A percentile compares a stretch with the other conserved stretches of the same genome.
These are phyloP conservation scores for Amyloporia xantha DNA, from an alignment of 768 basidiomycete genomes.

Conservation along the genomic window DNA sequence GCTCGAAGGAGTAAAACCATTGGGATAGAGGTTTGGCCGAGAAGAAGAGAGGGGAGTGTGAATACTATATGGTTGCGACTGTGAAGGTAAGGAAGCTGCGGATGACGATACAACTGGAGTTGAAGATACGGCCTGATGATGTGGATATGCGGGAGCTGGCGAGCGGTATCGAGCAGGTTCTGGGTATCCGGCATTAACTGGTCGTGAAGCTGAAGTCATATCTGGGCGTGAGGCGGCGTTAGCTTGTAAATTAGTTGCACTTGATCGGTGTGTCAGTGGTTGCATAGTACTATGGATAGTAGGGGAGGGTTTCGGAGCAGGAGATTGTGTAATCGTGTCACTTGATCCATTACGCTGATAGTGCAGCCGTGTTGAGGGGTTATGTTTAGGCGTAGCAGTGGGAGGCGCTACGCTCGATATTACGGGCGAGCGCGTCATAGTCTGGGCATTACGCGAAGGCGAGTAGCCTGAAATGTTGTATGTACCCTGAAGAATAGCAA, in stretches of 20 bases:
- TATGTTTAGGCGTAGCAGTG: slow-evolving; percentile 14
- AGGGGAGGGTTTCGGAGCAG: slow-evolving; percentile 18
- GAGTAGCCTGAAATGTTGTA: background rate
- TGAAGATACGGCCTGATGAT: slow-evolving; percentile 4
- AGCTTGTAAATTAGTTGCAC: slow-evolving; percentile 14
- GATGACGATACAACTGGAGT: background rate
- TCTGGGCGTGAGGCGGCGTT: slow-evolving; percentile 22
- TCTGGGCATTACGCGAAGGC: slow-evolving; percentile 6
- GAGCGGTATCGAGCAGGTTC: slow-evolving; percentile 22
- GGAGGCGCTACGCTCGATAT: slow-evolving; percentile 4
- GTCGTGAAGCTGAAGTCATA: slow-evolving; percentile 15
- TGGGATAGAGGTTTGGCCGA: slow-evolving; percentile 7
- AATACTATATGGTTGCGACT: slow-evolving; percentile 10
- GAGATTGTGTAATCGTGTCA: slow-evolving; percentile 19
- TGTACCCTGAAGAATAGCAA: background rate
- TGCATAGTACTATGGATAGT: slow-evolving; percentile 10
- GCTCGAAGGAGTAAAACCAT: background rate
- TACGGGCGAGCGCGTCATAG: slow-evolving; percentile 8
- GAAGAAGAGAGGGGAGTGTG: slow-evolving; percentile 6
- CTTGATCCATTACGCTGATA: slow-evolving; percentile 22
- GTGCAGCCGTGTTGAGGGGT: slow-evolving; percentile 17
- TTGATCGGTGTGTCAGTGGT: slow-evolving; percentile 16
- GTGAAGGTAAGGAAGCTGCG: background rate
- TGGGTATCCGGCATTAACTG: slow-evolving; percentile 21
- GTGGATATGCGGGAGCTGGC: slow-evolving; percentile 14